A percentile compares a stretch with the other conserved stretches of the same genome.
Evolutionary conservation across 768 basidiomycete species (phyloP).

Genomic region (Chiua virens): DNA sequence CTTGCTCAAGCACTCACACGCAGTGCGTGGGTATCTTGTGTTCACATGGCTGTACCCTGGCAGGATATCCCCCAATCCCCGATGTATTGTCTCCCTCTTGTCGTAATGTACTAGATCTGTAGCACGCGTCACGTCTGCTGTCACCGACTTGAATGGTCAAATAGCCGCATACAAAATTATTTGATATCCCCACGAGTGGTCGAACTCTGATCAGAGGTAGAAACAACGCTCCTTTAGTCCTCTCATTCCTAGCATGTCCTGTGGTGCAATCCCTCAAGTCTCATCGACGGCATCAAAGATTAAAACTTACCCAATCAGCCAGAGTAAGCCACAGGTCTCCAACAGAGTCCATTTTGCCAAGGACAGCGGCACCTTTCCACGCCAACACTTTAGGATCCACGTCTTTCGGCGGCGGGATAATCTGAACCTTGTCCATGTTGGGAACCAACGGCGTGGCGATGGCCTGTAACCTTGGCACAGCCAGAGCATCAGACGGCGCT

Average conservation of each 20-base stretch:
- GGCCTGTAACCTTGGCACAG: constrained; percentile 56
- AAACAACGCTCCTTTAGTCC: constrained; percentile 82
- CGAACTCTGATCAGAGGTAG: constrained; percentile 55
- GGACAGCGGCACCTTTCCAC: constrained; percentile 94
- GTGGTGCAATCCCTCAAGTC: constrained; percentile 12
- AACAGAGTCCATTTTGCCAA: constrained; percentile 89
- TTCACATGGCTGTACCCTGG: constrained; percentile 7
- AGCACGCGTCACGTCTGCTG: not conserved
- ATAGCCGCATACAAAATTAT: not conserved
- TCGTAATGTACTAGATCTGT: constrained; percentile 15
- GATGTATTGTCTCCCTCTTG: constrained; percentile 4
- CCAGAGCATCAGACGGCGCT: constrained; percentile 4
- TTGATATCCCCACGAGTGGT: not conserved
- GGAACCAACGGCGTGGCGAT: constrained; percentile 81
- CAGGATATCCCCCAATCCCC: not conserved
- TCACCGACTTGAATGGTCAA: not conserved
- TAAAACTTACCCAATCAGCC: constrained; percentile 76
- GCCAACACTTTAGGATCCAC: constrained; percentile 86
- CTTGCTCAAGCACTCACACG: constrained; percentile 4
- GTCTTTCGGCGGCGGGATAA: constrained; percentile 93
- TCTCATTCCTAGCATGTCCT: constrained; percentile 80
- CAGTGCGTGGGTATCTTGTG: constrained; percentile 1
- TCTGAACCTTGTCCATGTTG: constrained; percentile 85
- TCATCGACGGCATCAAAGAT: constrained; percentile 1
- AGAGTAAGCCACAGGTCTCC: constrained; percentile 87